These are phyloP conservation scores for Helminthosporium solani DNA, from an alignment of 2,329 filamentous ascomycete species.

Conservation along the genomic window DNA sequence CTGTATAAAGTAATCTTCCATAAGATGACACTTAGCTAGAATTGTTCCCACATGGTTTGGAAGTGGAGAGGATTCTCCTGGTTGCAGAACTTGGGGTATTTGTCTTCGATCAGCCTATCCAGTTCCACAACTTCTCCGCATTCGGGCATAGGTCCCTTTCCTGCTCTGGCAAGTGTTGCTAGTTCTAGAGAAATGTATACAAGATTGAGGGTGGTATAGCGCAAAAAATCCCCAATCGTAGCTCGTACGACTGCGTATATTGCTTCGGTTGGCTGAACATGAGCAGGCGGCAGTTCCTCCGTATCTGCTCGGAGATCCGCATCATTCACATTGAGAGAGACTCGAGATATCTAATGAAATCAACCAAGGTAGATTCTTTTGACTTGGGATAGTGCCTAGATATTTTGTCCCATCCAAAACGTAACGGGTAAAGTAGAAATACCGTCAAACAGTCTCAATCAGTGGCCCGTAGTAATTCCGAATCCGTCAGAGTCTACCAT, in stretches of 20 bases:
- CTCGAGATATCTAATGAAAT: too few species aligned
- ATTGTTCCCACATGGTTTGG: constrained; percentile 50
- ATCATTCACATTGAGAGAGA: constrained; percentile 56
- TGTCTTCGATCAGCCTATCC: constrained; percentile 43
- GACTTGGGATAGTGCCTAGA: constrained; percentile 52
- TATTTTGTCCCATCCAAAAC: constrained; percentile 18
- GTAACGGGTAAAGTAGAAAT: constrained; percentile 56
- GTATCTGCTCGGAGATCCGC: constrained; percentile 43
- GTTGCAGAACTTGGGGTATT: constrained; percentile 38
- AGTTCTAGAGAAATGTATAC: constrained; percentile 50
- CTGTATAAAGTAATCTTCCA: constrained; percentile 48
- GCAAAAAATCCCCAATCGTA: constrained; percentile 47
- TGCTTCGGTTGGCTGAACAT: constrained; percentile 55
- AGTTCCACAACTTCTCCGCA: constrained; percentile 34
- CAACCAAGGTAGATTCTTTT: too few species aligned
- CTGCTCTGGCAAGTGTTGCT: constrained; percentile 38
- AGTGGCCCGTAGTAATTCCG: constrained; percentile 56
- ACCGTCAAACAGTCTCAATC: constrained; percentile 57
- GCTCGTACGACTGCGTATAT: constrained; percentile 53
- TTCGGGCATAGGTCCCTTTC: constrained; percentile 14
- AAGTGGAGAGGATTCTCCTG: constrained; percentile 44
- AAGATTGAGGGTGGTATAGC: constrained; percentile 46
- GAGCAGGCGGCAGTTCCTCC: constrained; percentile 41
- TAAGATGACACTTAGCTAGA: constrained; percentile 53
- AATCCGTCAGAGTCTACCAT: constrained; percentile 62